These are phyloP conservation scores for Gliomastix tumulicola DNA, from an alignment of 2,329 filamentous ascomycete species.

Conservation along the genomic window DNA sequence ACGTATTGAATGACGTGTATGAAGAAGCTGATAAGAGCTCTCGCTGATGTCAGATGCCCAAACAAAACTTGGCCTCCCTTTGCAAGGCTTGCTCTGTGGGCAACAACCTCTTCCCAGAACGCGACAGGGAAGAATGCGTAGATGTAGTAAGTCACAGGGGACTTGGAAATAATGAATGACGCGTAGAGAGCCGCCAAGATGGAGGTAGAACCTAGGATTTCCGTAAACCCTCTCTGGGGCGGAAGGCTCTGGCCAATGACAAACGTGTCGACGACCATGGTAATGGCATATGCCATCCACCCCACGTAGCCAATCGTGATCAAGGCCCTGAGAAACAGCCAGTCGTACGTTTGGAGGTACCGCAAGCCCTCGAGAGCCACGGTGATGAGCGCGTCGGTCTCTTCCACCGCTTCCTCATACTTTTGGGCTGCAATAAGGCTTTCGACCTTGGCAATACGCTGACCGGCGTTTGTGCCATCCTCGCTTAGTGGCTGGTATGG, in stretches of 20 bases:
- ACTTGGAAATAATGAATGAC: slow-evolving; percentile 71
- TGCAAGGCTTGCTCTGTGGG: slow-evolving; percentile 61
- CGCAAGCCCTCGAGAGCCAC: slow-evolving; percentile 74
- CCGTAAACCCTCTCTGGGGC: slow-evolving; percentile 53
- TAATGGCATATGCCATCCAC: slow-evolving; percentile 90
- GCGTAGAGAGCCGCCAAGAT: slow-evolving; percentile 70
- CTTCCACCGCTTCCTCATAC: slow-evolving; percentile 71
- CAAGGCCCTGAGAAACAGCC: slow-evolving; percentile 85
- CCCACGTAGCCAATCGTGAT: slow-evolving; percentile 89
- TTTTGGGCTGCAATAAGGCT: slow-evolving; percentile 57
- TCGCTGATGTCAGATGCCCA: slow-evolving; percentile 55
- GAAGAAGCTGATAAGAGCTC: slow-evolving; percentile 49
- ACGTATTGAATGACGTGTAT: slow-evolving; percentile 64
- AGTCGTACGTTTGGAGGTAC: slow-evolving; percentile 97
- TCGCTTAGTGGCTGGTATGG: slow-evolving; percentile 67
- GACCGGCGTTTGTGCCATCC: slow-evolving; percentile 53
- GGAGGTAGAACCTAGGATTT: slow-evolving; percentile 64
- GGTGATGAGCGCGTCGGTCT: slow-evolving; percentile 70
- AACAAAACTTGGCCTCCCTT: slow-evolving; percentile 65
- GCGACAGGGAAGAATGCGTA: slow-evolving; percentile 89
- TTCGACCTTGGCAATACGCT: slow-evolving; percentile 62
- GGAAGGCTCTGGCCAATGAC: slow-evolving; percentile 67
- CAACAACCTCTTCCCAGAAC: slow-evolving; percentile 96
- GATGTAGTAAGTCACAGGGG: slow-evolving; percentile 77
- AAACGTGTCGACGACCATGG: slow-evolving; percentile 81